Conservation (phyloP, 2,329 filamentous ascomycete species). For the Macroventuria anomochaeta region DNA sequence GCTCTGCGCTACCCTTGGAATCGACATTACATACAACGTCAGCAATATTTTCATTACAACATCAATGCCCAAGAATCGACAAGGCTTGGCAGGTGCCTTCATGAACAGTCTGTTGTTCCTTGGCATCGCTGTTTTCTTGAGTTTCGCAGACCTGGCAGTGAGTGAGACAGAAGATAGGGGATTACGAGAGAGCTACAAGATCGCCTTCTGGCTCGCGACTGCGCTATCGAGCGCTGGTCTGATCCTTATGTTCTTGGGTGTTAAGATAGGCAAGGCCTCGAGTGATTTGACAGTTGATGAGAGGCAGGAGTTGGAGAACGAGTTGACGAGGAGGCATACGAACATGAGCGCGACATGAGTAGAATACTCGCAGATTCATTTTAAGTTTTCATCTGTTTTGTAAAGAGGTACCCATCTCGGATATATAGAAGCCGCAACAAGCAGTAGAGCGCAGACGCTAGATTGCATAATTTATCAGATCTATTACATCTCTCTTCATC, state of each 20-base stretch:
- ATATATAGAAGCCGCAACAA: background rate
- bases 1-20: conserved; percentile 51
- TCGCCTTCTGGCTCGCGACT: conserved; percentile 48
- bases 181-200: conserved; percentile 43
- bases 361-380: no score
- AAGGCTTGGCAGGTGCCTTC: conserved; percentile 47
- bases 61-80: conserved; percentile 41
- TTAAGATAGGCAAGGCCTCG: conserved; percentile 46
- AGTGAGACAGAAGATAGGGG: conserved; percentile 42
- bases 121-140: conserved; percentile 46
- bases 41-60: conserved; percentile 49
- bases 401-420: conserved; percentile 5
- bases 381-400: background rate
- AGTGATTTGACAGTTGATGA: conserved; percentile 46
- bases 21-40: conserved; percentile 49
- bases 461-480: background rate
- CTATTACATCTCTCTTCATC: background rate
- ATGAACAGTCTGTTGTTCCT: conserved; percentile 48
- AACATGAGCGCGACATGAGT: conserved; percentile 1
- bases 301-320: conserved; percentile 38
- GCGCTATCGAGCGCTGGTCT: conserved; percentile 37
- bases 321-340: conserved; percentile 32
- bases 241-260: conserved; percentile 46
- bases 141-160: conserved; percentile 46
- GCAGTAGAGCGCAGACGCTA: background rate